Percentiles rank a stretch among this genome's conserved stretches.
These are phyloP conservation scores for Dendrobium chrysotoxum DNA, from an alignment of 106 monocot genomes.

Conservation along the genomic window DNA sequence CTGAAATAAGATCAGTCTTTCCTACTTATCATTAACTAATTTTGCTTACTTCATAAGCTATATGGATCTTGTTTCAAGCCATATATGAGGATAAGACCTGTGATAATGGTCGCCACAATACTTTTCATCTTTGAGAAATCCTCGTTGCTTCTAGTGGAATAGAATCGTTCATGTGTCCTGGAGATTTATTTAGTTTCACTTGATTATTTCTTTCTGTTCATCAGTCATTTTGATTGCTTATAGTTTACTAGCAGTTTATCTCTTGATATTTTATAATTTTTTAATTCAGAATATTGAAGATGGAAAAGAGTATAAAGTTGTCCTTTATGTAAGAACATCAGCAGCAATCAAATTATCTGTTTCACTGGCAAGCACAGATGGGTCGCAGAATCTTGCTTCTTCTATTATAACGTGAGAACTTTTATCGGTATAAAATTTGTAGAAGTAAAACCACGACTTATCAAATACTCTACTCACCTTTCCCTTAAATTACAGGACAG, in stretches of 20 bases:
- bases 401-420: constrained; percentile 47
- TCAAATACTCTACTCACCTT: neutral
- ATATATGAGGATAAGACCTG: neutral
- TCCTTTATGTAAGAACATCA: constrained; percentile 54
- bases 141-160: neutral
- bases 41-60: neutral
- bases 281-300: constrained; percentile 68
- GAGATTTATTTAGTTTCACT: neutral
- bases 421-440: neutral
- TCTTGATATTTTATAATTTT: constrained; percentile 8
- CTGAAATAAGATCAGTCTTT: neutral
- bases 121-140: neutral
- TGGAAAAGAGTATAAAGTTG: constrained; percentile 66
- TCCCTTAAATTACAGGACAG: constrained; percentile 21
- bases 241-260: neutral
- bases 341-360: constrained; percentile 47
- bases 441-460: neutral
- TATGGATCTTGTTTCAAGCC: neutral
- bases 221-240: neutral
- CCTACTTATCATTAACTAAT: neutral
- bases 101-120: neutral
- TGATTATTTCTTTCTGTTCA: neutral
- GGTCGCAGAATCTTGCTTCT: constrained; percentile 59
- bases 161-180: neutral
- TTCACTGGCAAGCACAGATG: constrained; percentile 80